These are phyloP conservation scores for Ramularia collo-cygni DNA, from an alignment of 2,329 filamentous ascomycete species.

Conservation along the genomic window DNA sequence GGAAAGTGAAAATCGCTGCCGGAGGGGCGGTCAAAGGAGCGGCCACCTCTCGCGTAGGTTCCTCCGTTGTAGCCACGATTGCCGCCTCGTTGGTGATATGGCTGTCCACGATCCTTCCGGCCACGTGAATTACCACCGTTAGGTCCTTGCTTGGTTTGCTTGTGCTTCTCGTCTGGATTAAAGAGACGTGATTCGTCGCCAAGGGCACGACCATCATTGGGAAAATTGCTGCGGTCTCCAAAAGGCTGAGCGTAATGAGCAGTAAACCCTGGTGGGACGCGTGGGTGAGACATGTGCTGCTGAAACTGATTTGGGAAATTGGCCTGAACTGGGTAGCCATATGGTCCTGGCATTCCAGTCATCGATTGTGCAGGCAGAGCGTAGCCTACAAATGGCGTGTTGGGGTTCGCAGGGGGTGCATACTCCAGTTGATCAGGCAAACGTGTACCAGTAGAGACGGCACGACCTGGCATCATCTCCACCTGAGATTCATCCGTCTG, in stretches of 20 bases:
- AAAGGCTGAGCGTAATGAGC: not conserved
- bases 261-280: not conserved
- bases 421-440: too few relatives aligned
- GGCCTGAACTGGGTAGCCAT: too few relatives aligned
- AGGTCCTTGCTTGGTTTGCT: not conserved
- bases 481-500: too few relatives aligned
- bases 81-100: not conserved
- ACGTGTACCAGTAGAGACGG: too few relatives aligned
- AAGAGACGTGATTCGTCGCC: conserved; percentile 1
- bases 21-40: not conserved
- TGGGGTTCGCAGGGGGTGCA: too few relatives aligned
- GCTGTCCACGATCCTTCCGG: not conserved
- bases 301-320: not conserved
- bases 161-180: not conserved
- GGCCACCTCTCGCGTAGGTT: not conserved
- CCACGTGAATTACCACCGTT: conserved; percentile 4
- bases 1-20: not conserved
- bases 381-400: too few relatives aligned
- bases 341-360: too few relatives aligned
- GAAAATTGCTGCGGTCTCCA: conserved; percentile 5
- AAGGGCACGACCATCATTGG: not conserved
- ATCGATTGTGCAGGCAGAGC: too few relatives aligned
- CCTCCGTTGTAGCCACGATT: not conserved
- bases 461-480: too few relatives aligned
- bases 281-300: not conserved